A percentile compares a stretch with the other conserved stretches of the same genome.
Evolutionary conservation across 345 rosid species (phyloP).

Genomic region (Linum tenue): DNA sequence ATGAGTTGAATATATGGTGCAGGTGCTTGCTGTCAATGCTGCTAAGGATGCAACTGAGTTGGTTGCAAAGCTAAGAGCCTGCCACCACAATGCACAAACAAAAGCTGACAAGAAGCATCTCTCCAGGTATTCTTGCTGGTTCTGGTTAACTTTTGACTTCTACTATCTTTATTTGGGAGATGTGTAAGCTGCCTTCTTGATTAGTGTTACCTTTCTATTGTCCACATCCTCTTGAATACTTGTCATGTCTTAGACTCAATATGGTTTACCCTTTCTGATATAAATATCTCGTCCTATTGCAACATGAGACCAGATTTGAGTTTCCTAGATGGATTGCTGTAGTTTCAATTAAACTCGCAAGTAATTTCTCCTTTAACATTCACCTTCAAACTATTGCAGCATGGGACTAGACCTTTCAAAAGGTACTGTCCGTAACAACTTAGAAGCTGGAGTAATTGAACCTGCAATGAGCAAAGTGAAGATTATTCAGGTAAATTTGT

Average conservation of each 20-base stretch:
- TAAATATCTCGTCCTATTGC: neutral
- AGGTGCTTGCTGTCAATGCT: constrained; percentile 96
- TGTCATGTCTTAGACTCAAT: no score
- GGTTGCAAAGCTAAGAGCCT: constrained; percentile 87
- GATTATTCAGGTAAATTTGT: constrained; percentile 70
- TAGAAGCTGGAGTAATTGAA: constrained; percentile 97
- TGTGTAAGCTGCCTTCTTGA: neutral
- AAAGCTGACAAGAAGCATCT: constrained; percentile 88
- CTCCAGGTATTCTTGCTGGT: constrained; percentile 44
- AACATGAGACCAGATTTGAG: no score
- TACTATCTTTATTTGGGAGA: neutral
- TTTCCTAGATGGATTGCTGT: neutral
- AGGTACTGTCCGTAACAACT: constrained; percentile 75
- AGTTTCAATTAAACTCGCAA: neutral
- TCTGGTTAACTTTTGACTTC: neutral
- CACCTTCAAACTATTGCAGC: constrained; percentile 33
- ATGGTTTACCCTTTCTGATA: neutral
- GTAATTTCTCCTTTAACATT: neutral
- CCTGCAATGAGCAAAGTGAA: constrained; percentile 99
- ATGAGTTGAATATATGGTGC: constrained; percentile 2
- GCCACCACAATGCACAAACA: constrained; percentile 92
- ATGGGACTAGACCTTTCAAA: constrained; percentile 89
- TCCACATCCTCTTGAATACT: neutral
- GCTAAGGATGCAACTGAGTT: constrained; percentile 95
- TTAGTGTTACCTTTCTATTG: neutral